These are phyloP conservation scores for Hyphodiscus sp. DNA, from an alignment of 2,329 filamentous ascomycete genomes.

Conservation along the genomic window DNA sequence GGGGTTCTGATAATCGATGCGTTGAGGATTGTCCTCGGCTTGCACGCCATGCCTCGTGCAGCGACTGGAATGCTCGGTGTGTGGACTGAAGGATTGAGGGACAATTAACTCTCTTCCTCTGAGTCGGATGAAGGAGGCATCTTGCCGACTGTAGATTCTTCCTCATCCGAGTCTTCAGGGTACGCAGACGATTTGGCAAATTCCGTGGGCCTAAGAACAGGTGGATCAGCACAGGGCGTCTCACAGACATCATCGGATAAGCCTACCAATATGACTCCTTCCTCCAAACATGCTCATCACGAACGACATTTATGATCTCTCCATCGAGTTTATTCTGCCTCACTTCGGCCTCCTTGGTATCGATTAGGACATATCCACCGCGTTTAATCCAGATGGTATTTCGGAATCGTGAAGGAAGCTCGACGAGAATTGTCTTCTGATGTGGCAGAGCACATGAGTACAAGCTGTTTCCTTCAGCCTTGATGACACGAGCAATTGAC, in stretches of 20 bases:
- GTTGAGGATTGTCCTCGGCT: too few species aligned
- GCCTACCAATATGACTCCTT: slow-evolving; percentile 78
- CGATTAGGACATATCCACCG: slow-evolving; percentile 79
- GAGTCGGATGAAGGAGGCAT: slow-evolving; percentile 79
- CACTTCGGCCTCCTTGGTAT: slow-evolving; percentile 58
- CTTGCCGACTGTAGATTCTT: slow-evolving; percentile 74
- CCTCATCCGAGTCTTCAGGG: slow-evolving; percentile 61
- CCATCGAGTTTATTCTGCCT: slow-evolving; percentile 73
- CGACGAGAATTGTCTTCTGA: slow-evolving; percentile 61
- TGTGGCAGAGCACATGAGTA: slow-evolving; percentile 72
- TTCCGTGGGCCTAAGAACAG: slow-evolving; percentile 61
- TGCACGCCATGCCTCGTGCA: neutral
- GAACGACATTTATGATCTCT: slow-evolving; percentile 87
- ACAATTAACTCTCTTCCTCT: slow-evolving; percentile 54
- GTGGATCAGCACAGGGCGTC: slow-evolving; percentile 1
- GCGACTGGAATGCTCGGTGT: neutral
- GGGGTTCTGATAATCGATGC: too few species aligned
- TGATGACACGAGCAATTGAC: slow-evolving; percentile 69
- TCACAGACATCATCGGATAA: neutral
- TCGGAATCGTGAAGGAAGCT: slow-evolving; percentile 79
- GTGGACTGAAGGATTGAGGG: neutral
- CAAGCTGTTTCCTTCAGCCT: slow-evolving; percentile 82
- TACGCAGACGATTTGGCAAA: slow-evolving; percentile 61
- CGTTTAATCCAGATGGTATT: slow-evolving; percentile 92
- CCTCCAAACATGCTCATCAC: slow-evolving; percentile 87